Conservation (phyloP, 2,329 filamentous ascomycete genomes). For the Monosporascus sp. region DNA sequence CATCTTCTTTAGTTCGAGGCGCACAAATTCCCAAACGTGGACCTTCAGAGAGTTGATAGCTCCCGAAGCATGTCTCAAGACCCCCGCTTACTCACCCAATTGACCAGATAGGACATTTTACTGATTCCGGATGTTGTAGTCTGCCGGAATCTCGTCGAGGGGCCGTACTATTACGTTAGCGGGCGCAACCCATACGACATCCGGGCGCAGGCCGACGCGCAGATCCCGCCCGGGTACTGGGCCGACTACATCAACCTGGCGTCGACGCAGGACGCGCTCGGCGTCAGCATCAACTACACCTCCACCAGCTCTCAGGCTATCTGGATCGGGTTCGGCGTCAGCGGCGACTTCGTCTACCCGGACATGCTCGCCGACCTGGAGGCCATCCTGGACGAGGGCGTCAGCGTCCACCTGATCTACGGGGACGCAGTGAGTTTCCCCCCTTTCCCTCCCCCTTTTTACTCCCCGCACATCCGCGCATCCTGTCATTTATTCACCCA, state of each 20-base stretch:
- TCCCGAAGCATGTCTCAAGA: too few relatives aligned
- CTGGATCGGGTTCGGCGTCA: constrained; percentile 40
- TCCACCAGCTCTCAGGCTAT: constrained; percentile 43
- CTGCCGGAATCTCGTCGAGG: constrained; percentile 53
- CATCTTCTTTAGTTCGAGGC: too few relatives aligned
- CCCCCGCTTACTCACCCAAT: too few relatives aligned
- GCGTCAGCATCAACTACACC: constrained; percentile 47
- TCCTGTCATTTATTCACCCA: not conserved
- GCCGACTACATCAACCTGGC: constrained; percentile 60
- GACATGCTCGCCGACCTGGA: constrained; percentile 57
- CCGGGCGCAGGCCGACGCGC: constrained; percentile 48
- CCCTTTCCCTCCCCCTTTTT: not conserved
- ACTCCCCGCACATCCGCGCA: not conserved
- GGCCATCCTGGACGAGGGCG: constrained; percentile 53
- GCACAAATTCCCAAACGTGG: too few relatives aligned
- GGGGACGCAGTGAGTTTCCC: constrained; percentile 39
- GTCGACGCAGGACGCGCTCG: constrained; percentile 48
- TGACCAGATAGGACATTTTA: too few relatives aligned
- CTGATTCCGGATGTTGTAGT: too few relatives aligned
- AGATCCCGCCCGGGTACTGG: constrained; percentile 57
- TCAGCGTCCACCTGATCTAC: constrained; percentile 69
- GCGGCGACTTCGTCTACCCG: constrained; percentile 59
- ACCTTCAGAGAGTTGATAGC: too few relatives aligned
- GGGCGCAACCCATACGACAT: constrained; percentile 59
- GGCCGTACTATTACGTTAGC: constrained; percentile 48